Evolutionary conservation across 2,329 filamentous ascomycete species (phyloP), one percentile per base, ranked within the genome.

Genomic region (Calonectria multiphialidica): DNA sequence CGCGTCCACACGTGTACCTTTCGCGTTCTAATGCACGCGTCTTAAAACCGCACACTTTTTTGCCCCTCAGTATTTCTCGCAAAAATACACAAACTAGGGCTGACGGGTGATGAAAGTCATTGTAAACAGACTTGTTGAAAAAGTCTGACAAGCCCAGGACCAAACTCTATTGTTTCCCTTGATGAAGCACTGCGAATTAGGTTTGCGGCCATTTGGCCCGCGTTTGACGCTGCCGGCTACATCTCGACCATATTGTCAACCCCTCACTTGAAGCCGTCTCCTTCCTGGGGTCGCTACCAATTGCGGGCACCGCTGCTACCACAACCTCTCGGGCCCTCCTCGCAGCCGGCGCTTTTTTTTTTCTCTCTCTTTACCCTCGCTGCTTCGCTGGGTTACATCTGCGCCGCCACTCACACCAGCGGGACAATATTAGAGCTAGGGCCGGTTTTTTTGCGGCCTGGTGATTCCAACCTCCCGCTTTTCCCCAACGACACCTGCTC

Each of bases 1-100:
- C 73, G 73, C 73, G 73, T 71, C 64, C 45, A 57, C 4, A 65
- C 73, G 73, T 59, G 73, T 67, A 13, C 35, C 62, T 69, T 68
- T 75, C 73, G 73, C 71, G 73, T 67, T 33, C 25, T 8, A 18
- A 10, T 15, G 18, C 13, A 67, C 73, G 73, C 71, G 71, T 69
- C 44, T 66, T 59, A n/a, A 35, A 67, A 10, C 33, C 25, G 15
- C 44, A 66, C 42, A 50, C 28, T 35, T 49, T 55, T 33, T 45
- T 44, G 23, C 42, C 55, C 35, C 37, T 63, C 21, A 59, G 13
- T 28, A 35, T 64, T 33, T 50, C 61, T 47, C 42, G 44, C 42
- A 53, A 65, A 50, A 21, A 13, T 33, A 28, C 42, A 45, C 57
- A 44, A 62, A 45, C 18, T 55, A 55, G 50, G 67, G 67, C 67